Evolutionary conservation across 257 asterid genomes (phyloP).

Genomic region (Perilla frutescens): DNA sequence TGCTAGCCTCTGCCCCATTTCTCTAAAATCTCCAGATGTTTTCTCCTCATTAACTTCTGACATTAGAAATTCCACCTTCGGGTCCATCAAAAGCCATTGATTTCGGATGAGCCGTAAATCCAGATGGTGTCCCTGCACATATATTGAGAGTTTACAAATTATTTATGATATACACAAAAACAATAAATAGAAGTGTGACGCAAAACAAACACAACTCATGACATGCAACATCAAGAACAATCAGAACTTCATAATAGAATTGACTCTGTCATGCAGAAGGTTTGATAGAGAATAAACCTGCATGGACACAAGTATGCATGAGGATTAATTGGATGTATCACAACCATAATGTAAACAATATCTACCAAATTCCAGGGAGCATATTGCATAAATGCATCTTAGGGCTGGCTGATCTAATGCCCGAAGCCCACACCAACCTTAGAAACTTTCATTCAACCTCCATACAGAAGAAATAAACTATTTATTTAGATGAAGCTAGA

Average conservation of each 20-base stretch:
- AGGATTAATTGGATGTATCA: neutral
- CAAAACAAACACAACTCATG: neutral
- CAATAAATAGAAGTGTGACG: slow-evolving; percentile 4
- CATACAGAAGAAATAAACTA: too few species aligned
- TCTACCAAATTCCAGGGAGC: neutral
- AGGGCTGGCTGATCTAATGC: neutral
- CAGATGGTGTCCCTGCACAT: slow-evolving; percentile 78
- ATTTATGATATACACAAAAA: neutral
- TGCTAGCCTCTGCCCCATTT: slow-evolving; percentile 83
- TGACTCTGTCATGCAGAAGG: neutral
- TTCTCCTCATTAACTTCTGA: slow-evolving; percentile 79
- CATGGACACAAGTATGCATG: neutral
- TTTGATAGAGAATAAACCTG: neutral
- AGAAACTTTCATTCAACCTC: neutral
- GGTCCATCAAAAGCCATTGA: slow-evolving; percentile 86
- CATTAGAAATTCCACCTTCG: slow-evolving; percentile 77
- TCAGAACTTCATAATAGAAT: neutral
- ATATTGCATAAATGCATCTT: too few species aligned
- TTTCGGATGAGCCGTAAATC: slow-evolving; percentile 79
- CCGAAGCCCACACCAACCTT: neutral
- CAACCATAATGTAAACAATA: neutral
- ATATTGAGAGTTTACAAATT: slow-evolving; percentile 7
- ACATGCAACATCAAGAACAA: slow-evolving; percentile 2
- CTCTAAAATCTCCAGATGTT: slow-evolving; percentile 84
- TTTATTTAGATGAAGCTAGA: too few species aligned